Evolutionary conservation across 2,329 filamentous ascomycete genomes (phyloP), one percentile per base, ranked within the genome.

Genomic region (Trichophyton simii): DNA sequence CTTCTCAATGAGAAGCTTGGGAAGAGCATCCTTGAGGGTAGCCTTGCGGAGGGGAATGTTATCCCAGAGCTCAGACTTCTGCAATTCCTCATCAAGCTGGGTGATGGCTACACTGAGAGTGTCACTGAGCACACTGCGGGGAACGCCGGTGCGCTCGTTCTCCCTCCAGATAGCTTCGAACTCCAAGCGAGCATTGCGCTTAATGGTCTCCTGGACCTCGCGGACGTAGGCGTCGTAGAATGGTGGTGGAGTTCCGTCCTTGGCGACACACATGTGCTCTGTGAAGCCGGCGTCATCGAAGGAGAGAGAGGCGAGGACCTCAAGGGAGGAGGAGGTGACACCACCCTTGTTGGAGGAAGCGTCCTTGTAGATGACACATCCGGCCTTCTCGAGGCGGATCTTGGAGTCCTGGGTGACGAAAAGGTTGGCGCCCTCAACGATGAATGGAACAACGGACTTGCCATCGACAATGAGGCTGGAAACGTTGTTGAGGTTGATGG

Each of bases 361-460:
- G 74, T 99, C 94, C 79, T 99, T 99, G 86, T 91, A 96, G 46
- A 99, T 77, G 68, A 97, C 85, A 71, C 90, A 95, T 63, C 94
- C 94, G n/a, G 92, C 91, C 68, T 90, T 87, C 78, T 99, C 94
- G 13, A 99, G 84, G 25, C 91, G 88, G 61, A 97, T 82, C 79
- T 97, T 97, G 68, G 92, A 92, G 70, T 99, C 94, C 76, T 99
- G 94, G 0, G 94, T 96, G 77, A 99, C 95, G 83, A 99, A 99
- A 60, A 99, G 81, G 74, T 97, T 99, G 75, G 94, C 94, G 60
- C 94, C 94, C 77, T 99, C 94, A 52, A 99, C 92, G 60, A 99
- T 94, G 77, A 95, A 99, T 0, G 92, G 91, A 63, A 99, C 87
- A 9, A 82, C 84, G 22, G 83, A 82, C 79, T 95, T 96, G 77